phyloP scores from a whole-genome alignment of 164 flowering plant species.

The Annona cherimola region DNA sequence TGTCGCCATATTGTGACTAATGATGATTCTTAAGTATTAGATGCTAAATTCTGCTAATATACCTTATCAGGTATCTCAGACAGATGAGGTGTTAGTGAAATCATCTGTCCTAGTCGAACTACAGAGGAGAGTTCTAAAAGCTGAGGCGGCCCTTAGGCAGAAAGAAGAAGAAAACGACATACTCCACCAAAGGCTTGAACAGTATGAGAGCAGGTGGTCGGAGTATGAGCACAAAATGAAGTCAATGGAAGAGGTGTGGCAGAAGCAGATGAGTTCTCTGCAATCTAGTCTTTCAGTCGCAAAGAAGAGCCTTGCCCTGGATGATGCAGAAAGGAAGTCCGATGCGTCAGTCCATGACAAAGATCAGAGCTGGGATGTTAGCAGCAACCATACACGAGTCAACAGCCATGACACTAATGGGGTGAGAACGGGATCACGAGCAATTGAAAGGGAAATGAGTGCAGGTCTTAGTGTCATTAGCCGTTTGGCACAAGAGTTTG shows the following conservation, averaged over 20 bases:
- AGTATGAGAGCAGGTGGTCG: constrained; percentile 91
- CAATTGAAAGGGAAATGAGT: constrained; percentile 38
- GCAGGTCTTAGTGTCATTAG: constrained; percentile 79
- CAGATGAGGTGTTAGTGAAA: constrained; percentile 77
- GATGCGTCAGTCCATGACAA: constrained; percentile 66
- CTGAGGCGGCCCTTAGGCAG: constrained; percentile 80
- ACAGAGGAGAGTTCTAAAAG: constrained; percentile 84
- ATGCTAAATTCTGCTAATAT: constrained; percentile 1
- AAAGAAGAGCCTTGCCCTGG: constrained; percentile 75
- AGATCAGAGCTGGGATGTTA: constrained; percentile 50
- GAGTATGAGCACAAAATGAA: constrained; percentile 93
- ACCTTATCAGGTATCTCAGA: constrained; percentile 43
- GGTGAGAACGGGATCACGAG: constrained; percentile 29
- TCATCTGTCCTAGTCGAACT: constrained; percentile 78
- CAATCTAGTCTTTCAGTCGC: constrained; percentile 94
- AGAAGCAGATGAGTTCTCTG: constrained; percentile 90
- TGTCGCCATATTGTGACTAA: neutral
- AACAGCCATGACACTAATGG: constrained; percentile 56
- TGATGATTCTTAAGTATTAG: neutral
- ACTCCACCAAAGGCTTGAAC: constrained; percentile 83
- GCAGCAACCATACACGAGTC: constrained; percentile 19
- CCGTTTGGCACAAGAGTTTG: constrained; percentile 85
- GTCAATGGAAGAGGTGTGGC: constrained; percentile 99
- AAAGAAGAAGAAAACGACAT: constrained; percentile 94
- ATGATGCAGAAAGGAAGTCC: constrained; percentile 65